phyloP scores from a whole-genome alignment of 1,284 basidiomycete genomes.

The Ganoderma sinense region DNA sequence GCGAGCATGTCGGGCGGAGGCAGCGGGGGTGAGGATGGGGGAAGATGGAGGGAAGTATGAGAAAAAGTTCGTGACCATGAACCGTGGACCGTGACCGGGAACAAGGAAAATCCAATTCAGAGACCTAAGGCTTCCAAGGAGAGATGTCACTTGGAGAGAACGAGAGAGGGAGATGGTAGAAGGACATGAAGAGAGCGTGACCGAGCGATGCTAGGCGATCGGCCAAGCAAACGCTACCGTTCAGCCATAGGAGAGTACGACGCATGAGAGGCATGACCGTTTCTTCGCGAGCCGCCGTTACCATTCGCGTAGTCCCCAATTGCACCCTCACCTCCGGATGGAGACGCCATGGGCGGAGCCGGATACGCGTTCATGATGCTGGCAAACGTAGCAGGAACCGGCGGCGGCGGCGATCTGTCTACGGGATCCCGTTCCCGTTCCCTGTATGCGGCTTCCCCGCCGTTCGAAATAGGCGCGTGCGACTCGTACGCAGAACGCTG shows the following conservation, averaged over 20 bases:
- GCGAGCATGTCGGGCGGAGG: conserved; percentile 5
- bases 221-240: conserved; percentile 14
- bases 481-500: conserved; percentile 36
- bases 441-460: conserved; percentile 26
- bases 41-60: not conserved
- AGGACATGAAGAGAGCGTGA: not conserved
- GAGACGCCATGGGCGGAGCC: conserved; percentile 34
- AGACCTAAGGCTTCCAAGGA: conserved; percentile 5
- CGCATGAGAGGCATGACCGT: conserved; percentile 29
- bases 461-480: conserved; percentile 31
- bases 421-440: not conserved
- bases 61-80: not conserved
- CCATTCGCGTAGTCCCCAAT: conserved; percentile 34
- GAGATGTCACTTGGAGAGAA: conserved; percentile 5
- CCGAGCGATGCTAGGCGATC: not conserved
- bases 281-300: conserved; percentile 40
- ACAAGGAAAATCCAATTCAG: conserved; percentile 9
- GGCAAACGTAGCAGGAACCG: conserved; percentile 58
- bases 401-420: conserved; percentile 22
- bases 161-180: not conserved
- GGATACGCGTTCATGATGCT: conserved; percentile 72
- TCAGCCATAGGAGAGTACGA: conserved; percentile 18
- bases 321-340: conserved; percentile 25
- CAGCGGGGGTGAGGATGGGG: not conserved
- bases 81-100: conserved; percentile 13